Evolutionary conservation across 1,284 basidiomycete genomes (phyloP), one percentile per base, ranked within the genome.

Genomic region (Paramarasmius palmivorus): DNA sequence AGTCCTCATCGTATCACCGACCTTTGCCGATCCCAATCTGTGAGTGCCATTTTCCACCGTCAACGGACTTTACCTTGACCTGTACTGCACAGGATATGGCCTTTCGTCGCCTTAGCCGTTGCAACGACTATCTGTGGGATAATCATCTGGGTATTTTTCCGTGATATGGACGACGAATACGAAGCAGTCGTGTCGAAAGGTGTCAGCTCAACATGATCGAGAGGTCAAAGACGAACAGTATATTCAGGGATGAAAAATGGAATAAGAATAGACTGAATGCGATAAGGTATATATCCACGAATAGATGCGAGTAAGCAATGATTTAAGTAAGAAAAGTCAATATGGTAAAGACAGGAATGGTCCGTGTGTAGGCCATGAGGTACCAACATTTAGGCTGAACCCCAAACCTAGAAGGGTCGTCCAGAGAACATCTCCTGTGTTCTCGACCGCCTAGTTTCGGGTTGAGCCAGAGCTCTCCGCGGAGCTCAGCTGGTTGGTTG

Each of bases 1-100:
- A 41, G 58, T 63, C 19, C 55, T 63, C 36, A 61, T 63, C 37
- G 56, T 65, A 40, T 61, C 62, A 15, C 63, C 65, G 3, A 60
- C 60, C 14, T 61, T 66, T 36, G 34, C 52, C 23, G 65, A 63
- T 46, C 63, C 64, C 7, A 57, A 65, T 47, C 50, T 66, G 40
- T 41, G 19, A 41, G 40, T 23, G 20, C 37, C 19, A 12, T 41
- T 20, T 41, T 39, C 38, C 40, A 3, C 40, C 19, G 4, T n/a
- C 7, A 23, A 4, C 10, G 17, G 12, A 20, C 4, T 4, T 19
- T 41, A 8, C 40, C 19, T 10, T 41, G 40, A 41, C 40, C 12
- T 10, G n/a, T 12, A 22, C 40, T 41, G 19, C 40, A 22, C 38
- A 41, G 40, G 38, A 66, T 66, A 22, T 65, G 63, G 63, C 65